phyloP scores from a whole-genome alignment of 2,329 filamentous ascomycete genomes.

The Colletotrichum acutatum region DNA sequence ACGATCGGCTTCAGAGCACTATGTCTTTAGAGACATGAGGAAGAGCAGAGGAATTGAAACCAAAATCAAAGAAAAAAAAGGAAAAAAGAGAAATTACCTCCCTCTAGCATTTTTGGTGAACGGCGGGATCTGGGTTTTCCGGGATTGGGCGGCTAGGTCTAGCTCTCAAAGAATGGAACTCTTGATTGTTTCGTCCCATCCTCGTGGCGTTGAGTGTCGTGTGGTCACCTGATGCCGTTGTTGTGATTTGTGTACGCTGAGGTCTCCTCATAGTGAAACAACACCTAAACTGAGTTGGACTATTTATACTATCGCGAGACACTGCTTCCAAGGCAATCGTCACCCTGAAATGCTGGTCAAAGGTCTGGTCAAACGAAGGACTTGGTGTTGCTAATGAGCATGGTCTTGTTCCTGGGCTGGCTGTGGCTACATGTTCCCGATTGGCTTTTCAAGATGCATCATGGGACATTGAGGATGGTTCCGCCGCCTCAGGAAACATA shows the following conservation, averaged over 20 bases:
- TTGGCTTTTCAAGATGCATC: background rate
- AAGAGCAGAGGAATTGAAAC: constrained; percentile 23
- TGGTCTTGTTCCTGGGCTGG: background rate
- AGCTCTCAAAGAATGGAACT: constrained; percentile 35
- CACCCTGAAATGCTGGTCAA: background rate
- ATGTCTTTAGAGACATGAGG: constrained; percentile 30
- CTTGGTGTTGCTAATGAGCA: background rate
- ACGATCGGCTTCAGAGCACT: constrained; percentile 29
- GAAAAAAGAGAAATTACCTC: background rate
- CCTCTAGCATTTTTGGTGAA: constrained; percentile 19
- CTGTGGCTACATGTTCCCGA: background rate
- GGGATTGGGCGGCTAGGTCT: constrained; percentile 31
- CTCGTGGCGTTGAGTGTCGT: background rate
- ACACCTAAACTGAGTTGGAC: background rate
- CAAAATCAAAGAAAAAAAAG: background rate
- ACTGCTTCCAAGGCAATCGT: background rate
- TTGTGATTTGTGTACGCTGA: background rate
- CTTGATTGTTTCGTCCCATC: constrained; percentile 34
- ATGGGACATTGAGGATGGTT: background rate
- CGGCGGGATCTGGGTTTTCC: constrained; percentile 24
- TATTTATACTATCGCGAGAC: background rate
- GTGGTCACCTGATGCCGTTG: background rate
- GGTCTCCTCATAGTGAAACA: background rate
- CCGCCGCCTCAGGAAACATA: no score
- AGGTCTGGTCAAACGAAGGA: background rate